Conservation (phyloP, 2,329 filamentous ascomycete genomes). For the Paramyrothecium roridum region DNA sequence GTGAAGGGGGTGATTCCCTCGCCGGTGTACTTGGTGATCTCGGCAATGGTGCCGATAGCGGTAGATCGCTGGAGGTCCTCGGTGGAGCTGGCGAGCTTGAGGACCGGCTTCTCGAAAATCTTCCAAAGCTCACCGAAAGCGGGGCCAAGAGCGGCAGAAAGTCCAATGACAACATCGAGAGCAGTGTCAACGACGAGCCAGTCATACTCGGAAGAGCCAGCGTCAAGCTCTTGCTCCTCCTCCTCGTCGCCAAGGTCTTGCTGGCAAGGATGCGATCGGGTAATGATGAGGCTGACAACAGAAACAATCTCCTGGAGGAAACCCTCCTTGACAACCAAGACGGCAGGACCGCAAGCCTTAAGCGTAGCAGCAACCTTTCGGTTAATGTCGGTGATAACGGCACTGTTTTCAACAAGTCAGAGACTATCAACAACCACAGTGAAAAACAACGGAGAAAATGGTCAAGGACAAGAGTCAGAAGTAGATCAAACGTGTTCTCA, state of each 20-base stretch:
- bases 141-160: conserved; percentile 76
- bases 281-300: conserved; percentile 75
- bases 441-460: conserved; percentile 5
- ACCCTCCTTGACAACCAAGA: conserved; percentile 66
- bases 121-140: conserved; percentile 90
- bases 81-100: conserved; percentile 83
- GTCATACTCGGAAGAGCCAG: conserved; percentile 89
- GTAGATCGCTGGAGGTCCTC: conserved; percentile 86
- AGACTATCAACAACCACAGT: conserved; percentile 35
- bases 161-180: conserved; percentile 82
- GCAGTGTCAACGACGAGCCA: conserved; percentile 96
- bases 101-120: conserved; percentile 87
- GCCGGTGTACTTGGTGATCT: conserved; percentile 84
- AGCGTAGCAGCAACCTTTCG: conserved; percentile 87
- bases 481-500: conserved; percentile 68
- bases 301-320: conserved; percentile 75
- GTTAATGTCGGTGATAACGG: conserved; percentile 92
- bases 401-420: conserved; percentile 46
- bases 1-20: conserved; percentile 80
- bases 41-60: conserved; percentile 86
- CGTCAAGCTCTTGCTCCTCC: conserved; percentile 68
- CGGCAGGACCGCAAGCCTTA: conserved; percentile 84
- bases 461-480: conserved; percentile 25
- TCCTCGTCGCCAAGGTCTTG: conserved; percentile 81
- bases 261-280: conserved; percentile 89